phyloP scores from a whole-genome alignment of 176 grass and related monocot genomes.

The Oryza australiensis region DNA sequence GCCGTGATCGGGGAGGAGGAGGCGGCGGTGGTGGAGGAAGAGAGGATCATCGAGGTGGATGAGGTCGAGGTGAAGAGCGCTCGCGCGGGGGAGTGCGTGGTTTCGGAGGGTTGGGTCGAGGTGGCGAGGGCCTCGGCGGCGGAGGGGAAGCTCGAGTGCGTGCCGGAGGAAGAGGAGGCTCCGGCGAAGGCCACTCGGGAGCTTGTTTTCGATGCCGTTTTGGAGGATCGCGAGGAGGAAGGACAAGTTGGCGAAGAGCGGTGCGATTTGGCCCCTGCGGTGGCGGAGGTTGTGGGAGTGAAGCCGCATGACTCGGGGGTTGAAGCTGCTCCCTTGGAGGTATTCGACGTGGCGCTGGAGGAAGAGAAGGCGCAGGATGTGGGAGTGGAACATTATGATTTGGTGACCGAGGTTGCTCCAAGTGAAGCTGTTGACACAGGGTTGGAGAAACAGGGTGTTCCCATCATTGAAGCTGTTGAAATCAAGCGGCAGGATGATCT shows the following conservation, averaged over 20 bases:
- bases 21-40: slow-evolving; percentile 14
- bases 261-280: slow-evolving; percentile 19
- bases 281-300: slow-evolving; percentile 13
- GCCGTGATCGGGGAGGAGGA: slow-evolving; percentile 26
- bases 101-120: slow-evolving; percentile 43
- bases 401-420: not conserved
- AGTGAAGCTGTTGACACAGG: not conserved
- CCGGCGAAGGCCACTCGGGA: not conserved
- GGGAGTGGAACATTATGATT: not conserved
- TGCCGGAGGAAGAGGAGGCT: slow-evolving; percentile 4
- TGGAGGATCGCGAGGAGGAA: slow-evolving; percentile 9
- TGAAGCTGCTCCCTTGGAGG: not conserved
- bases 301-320: not conserved
- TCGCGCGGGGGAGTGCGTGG: not conserved
- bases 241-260: slow-evolving; percentile 19
- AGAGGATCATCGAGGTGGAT: slow-evolving; percentile 47
- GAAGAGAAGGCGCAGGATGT: not conserved
- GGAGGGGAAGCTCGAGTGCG: slow-evolving; percentile 7
- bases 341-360: slow-evolving; percentile 15
- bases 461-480: not conserved
- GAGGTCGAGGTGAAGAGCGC: slow-evolving; percentile 13
- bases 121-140: slow-evolving; percentile 22
- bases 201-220: not conserved
- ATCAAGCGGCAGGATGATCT: slow-evolving; percentile 5
- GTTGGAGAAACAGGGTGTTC: slow-evolving; percentile 1